phyloP scores from a whole-genome alignment of 2,329 filamentous ascomycete species.

The Endoconidiophora laricicola region DNA sequence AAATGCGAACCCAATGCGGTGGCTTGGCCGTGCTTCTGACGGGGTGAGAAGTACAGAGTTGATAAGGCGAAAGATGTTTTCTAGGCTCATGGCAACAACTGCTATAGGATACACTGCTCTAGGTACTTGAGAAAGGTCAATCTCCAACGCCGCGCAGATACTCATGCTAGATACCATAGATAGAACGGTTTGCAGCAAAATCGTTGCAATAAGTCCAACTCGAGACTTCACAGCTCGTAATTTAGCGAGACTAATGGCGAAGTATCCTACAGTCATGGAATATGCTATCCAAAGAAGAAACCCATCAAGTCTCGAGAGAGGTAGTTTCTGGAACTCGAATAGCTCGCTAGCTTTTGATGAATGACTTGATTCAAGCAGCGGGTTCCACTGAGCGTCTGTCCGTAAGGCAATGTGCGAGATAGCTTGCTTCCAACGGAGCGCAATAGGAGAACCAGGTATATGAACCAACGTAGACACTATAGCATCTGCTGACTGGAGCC shows the following conservation, averaged over 20 bases:
- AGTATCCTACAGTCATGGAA: slow-evolving; percentile 43
- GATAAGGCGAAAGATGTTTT: slow-evolving; percentile 64
- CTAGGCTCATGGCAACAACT: slow-evolving; percentile 59
- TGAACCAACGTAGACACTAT: slow-evolving; percentile 65
- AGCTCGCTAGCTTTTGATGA: slow-evolving; percentile 38
- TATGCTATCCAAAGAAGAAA: slow-evolving; percentile 50
- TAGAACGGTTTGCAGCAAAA: slow-evolving; percentile 51
- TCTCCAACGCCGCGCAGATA: slow-evolving; percentile 56
- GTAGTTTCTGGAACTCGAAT: slow-evolving; percentile 65
- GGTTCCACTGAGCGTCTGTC: slow-evolving; percentile 39
- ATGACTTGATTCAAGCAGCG: slow-evolving; percentile 43
- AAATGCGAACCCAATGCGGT: slow-evolving; percentile 55
- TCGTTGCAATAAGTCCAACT: slow-evolving; percentile 53
- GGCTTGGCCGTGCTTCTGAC: slow-evolving; percentile 48
- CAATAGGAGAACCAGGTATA: slow-evolving; percentile 45
- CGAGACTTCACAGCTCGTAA: slow-evolving; percentile 61
- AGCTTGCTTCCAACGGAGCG: slow-evolving; percentile 46
- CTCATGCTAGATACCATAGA: slow-evolving; percentile 68
- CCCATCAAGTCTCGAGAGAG: slow-evolving; percentile 51
- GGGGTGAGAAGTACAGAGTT: slow-evolving; percentile 61
- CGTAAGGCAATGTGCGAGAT: slow-evolving; percentile 34
- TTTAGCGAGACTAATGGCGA: slow-evolving; percentile 49
- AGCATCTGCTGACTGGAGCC: slow-evolving; percentile 46
- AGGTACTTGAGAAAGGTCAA: slow-evolving; percentile 60
- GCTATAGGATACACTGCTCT: slow-evolving; percentile 59